phyloP scores from a whole-genome alignment of 2,329 filamentous ascomycete species.

The Beauveria scarabaeidicola region DNA sequence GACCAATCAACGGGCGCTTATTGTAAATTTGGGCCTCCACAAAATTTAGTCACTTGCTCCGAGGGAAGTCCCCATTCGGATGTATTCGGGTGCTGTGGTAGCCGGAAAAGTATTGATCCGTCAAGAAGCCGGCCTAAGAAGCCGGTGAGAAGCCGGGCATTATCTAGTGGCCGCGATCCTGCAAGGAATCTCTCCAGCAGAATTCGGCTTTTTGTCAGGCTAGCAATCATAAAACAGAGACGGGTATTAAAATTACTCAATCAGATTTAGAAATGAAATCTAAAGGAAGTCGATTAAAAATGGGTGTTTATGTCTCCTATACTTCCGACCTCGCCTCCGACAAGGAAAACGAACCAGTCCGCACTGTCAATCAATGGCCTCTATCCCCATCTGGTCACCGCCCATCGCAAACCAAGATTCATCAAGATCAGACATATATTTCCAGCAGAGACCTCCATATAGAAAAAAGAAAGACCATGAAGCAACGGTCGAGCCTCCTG shows the following conservation, averaged over 20 bases:
- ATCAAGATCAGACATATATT: background rate
- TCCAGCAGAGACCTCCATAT: background rate
- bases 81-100: background rate
- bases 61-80: background rate
- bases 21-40: slow-evolving; percentile 9
- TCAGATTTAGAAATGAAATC: too few relatives aligned
- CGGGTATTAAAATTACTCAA: too few relatives aligned
- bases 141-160: background rate
- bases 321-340: background rate
- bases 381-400: background rate
- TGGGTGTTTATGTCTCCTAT: background rate
- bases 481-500: background rate
- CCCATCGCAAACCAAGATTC: background rate
- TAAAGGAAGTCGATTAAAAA: background rate
- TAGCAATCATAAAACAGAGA: too few relatives aligned
- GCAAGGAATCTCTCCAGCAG: too few relatives aligned
- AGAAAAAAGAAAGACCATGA: background rate
- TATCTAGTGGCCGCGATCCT: background rate
- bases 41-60: background rate
- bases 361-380: background rate
- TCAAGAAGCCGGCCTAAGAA: slow-evolving; percentile 1
- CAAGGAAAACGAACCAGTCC: background rate
- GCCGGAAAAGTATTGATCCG: background rate
- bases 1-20: slow-evolving; percentile 10
- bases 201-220: background rate